Evolutionary conservation across 257 asterid species (phyloP), one percentile per base, ranked within the genome.

Genomic region (Craterostigma plantagineum): DNA sequence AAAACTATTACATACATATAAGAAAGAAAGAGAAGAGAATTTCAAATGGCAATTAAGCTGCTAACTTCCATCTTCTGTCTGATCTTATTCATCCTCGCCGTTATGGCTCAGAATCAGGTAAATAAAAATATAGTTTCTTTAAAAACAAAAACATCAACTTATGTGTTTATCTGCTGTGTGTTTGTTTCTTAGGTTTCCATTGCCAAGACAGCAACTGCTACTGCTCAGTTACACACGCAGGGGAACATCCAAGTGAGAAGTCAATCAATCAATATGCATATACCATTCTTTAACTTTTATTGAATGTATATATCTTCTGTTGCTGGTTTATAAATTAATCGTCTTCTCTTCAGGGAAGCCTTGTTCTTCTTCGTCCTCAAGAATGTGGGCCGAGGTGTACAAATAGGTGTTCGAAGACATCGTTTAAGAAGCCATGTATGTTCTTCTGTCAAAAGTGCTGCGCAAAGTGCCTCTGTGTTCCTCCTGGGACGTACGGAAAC

Each of bases 81-180:
- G 4, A 34, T 65, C 56, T 52, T n/a, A n/a, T n/a, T 60, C 17
- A 53, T 58, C 36, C 51, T 55, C 47, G 46, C 63, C 45, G 40
- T 66, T 14, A 38, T 61, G 43, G 53, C 63, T 13, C 71, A 63
- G 33, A 56, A 63, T 14, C 76, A 70, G 70, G 84, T 67, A 59
- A 60, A 3, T n/a, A n/a, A 46, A 45, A 14, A 52, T n/a, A n/a
- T n/a, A n/a, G n/a, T n/a, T n/a, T n/a, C n/a, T n/a, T n/a, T n/a
- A n/a, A n/a, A n/a, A n/a, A n/a, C n/a, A n/a, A n/a, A n/a, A n/a
- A n/a, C n/a, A 23, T 23, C 30, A 23, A 23, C 30, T 23, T 23
- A 23, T 6, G 30, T n/a, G 18, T n/a, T 15, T 16, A 36, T n/a
- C n/a, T n/a, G n/a, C n/a, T n/a, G 15, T 39, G 43, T 39, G 13